These are phyloP conservation scores for Yamadazyma philogaea DNA, from an alignment of 805 yeast genomes.

Conservation along the genomic window DNA sequence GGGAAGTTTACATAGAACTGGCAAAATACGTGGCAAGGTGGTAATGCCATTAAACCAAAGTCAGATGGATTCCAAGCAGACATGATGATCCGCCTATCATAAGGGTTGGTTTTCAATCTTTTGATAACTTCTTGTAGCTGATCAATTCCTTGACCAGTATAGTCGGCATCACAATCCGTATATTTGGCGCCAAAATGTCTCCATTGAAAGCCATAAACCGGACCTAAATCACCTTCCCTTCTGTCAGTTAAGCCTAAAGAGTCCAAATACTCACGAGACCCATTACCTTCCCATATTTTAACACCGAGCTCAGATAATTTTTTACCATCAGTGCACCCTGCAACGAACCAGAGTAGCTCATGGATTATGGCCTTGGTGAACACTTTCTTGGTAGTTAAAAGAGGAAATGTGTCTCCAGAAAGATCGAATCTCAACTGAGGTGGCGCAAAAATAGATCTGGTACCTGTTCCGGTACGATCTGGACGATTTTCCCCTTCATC, in stretches of 20 bases:
- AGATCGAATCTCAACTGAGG: constrained; percentile 87
- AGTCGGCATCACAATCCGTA: constrained; percentile 80
- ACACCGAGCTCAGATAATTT: constrained; percentile 77
- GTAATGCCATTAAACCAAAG: constrained; percentile 89
- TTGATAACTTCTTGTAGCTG: constrained; percentile 79
- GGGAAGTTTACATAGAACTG: constrained; percentile 93
- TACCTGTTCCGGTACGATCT: constrained; percentile 98
- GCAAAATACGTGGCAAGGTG: constrained; percentile 96
- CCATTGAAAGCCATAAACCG: constrained; percentile 99
- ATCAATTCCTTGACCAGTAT: constrained; percentile 84
- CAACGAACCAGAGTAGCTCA: constrained; percentile 89
- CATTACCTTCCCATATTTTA: constrained; percentile 99
- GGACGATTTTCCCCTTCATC: constrained; percentile 86
- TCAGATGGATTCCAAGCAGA: constrained; percentile 99
- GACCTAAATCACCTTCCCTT: constrained; percentile 93
- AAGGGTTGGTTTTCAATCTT: constrained; percentile 82
- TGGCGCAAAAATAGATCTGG: constrained; percentile 87
- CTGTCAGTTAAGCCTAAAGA: constrained; percentile 74
- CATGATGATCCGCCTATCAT: constrained; percentile 89
- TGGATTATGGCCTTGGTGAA: constrained; percentile 85
- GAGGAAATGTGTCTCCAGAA: constrained; percentile 71
- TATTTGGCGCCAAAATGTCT: constrained; percentile 97
- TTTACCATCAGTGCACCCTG: constrained; percentile 87
- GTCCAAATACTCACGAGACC: constrained; percentile 87
- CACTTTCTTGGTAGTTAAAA: constrained; percentile 89